A percentile compares a stretch with the other conserved stretches of the same genome.
Conservation (phyloP, 1,284 basidiomycete species). For the Sanghuangporus baumii region DNA sequence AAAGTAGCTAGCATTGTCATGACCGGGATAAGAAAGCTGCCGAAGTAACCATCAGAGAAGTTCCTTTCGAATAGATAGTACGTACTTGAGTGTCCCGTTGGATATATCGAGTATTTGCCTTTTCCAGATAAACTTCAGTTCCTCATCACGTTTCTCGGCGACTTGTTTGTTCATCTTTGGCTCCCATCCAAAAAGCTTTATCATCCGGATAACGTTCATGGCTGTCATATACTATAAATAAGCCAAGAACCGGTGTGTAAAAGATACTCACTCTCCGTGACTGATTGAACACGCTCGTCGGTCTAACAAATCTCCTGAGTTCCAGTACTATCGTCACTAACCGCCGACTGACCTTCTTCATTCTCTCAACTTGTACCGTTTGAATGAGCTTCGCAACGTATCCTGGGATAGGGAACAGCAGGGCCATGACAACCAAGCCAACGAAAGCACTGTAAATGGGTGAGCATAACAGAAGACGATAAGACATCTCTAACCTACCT, state of each 20-base stretch:
- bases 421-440: constrained; percentile 34
- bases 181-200: constrained; percentile 72
- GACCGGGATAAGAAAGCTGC: constrained; percentile 36
- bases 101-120: constrained; percentile 21
- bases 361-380: constrained; percentile 22
- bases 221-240: constrained; percentile 20
- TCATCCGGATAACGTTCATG: constrained; percentile 48
- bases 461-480: neutral
- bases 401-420: constrained; percentile 35
- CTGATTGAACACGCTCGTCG: constrained; percentile 43
- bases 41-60: neutral
- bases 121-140: constrained; percentile 28
- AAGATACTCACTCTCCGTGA: constrained; percentile 38
- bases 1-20: constrained; percentile 43
- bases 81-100: constrained; percentile 24
- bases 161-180: constrained; percentile 45
- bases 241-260: constrained; percentile 6
- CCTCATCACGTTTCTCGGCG: constrained; percentile 39
- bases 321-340: constrained; percentile 27
- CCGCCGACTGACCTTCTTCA: constrained; percentile 24
- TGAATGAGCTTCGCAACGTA: constrained; percentile 23
- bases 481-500: constrained; percentile 20
- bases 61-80: neutral
- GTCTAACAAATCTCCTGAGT: constrained; percentile 28
- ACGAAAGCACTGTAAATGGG: constrained; percentile 39